These are phyloP conservation scores for Lactuca sativa DNA, from an alignment of 129 eudicot species.

Conservation along the genomic window DNA sequence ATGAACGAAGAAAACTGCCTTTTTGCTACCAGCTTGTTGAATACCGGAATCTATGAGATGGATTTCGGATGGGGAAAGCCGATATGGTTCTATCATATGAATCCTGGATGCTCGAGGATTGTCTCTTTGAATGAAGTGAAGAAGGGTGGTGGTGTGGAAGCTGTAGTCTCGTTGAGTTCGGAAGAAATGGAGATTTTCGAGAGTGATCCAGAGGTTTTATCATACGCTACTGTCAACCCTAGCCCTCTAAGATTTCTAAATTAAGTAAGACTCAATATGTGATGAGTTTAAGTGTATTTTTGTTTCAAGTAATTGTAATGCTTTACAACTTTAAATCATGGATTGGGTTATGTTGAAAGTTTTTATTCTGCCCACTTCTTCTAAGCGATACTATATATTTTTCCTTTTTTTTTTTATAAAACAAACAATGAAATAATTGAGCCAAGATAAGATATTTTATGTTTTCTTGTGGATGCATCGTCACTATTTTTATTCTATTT, in stretches of 20 bases:
- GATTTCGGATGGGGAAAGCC: constrained; percentile 34
- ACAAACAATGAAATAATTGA: too few relatives aligned
- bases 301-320: not conserved
- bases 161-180: constrained; percentile 9
- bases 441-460: too few relatives aligned
- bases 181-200: constrained; percentile 24
- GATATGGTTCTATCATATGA: constrained; percentile 17
- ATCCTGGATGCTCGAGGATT: not conserved
- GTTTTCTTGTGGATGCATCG: too few relatives aligned
- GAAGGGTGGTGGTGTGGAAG: constrained; percentile 23
- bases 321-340: too few relatives aligned
- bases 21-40: not conserved
- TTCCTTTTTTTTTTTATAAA: too few relatives aligned
- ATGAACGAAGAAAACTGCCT: constrained; percentile 14
- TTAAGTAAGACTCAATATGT: not conserved
- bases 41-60: constrained; percentile 2
- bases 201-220: not conserved
- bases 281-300: not conserved
- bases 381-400: too few relatives aligned
- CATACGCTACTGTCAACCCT: not conserved
- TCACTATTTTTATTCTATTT: too few relatives aligned
- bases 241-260: not conserved
- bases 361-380: too few relatives aligned
- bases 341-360: too few relatives aligned
- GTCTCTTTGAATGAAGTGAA: not conserved